A percentile compares a stretch with the other conserved stretches of the same genome.
These are phyloP conservation scores for Colletotrichum neosansevieriae DNA, from an alignment of 2,329 filamentous ascomycete genomes.

Conservation along the genomic window DNA sequence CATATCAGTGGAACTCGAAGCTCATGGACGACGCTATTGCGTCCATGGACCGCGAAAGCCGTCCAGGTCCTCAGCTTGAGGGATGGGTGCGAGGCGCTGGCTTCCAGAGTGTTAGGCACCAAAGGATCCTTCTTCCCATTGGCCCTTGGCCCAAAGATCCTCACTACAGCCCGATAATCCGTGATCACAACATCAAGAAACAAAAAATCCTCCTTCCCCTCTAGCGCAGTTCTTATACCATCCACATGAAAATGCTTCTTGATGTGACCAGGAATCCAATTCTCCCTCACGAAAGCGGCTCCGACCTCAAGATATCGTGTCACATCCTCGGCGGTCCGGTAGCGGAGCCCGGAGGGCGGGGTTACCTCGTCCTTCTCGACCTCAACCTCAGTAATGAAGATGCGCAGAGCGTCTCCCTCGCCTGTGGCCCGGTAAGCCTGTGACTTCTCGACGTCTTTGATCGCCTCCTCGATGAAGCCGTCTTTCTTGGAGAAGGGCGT, in stretches of 20 bases:
- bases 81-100: conserved; percentile 51
- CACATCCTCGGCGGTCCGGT: conserved; percentile 10
- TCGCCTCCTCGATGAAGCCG: conserved; percentile 42
- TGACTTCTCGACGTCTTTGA: conserved; percentile 43
- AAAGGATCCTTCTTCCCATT: conserved; percentile 49
- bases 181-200: conserved; percentile 42
- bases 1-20: conserved; percentile 35
- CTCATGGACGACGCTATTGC: conserved; percentile 40
- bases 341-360: conserved; percentile 8
- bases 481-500: conserved; percentile 44
- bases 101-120: conserved; percentile 50
- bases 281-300: conserved; percentile 18
- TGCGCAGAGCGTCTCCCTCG: conserved; percentile 43
- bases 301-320: conserved; percentile 23
- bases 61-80: conserved; percentile 44
- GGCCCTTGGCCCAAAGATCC: conserved; percentile 53
- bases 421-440: conserved; percentile 43
- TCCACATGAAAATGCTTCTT: conserved; percentile 4
- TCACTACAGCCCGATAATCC: conserved; percentile 38
- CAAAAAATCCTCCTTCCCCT: conserved; percentile 25
- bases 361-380: conserved; percentile 21
- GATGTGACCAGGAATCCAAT: conserved; percentile 39
- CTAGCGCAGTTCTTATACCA: conserved; percentile 10
- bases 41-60: conserved; percentile 43
- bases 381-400: conserved; percentile 47